Percentiles rank a stretch among this genome's conserved stretches.
These are phyloP conservation scores for Fusarium sp. DNA, from an alignment of 2,329 filamentous ascomycete species.

Conservation along the genomic window DNA sequence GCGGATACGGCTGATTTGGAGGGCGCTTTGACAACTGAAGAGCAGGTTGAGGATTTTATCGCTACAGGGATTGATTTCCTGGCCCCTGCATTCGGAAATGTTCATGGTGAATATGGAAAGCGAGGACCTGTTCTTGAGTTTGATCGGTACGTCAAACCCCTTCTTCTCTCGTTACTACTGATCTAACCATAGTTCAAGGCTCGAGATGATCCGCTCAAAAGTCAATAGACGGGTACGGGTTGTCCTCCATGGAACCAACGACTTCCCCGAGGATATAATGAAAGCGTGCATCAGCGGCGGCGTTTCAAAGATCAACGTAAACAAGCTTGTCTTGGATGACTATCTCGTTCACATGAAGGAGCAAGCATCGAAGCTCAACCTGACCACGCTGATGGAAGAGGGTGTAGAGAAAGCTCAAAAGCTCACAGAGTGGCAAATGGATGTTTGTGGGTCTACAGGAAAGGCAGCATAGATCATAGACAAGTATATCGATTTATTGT, in stretches of 20 bases:
- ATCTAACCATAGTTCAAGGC: background rate
- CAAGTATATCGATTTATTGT: too few relatives aligned
- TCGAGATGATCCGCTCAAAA: background rate
- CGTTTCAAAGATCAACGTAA: background rate
- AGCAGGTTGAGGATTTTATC: constrained; percentile 77
- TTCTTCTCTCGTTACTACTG: background rate
- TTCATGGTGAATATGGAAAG: constrained; percentile 79
- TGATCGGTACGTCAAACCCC: constrained; percentile 17
- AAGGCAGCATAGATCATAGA: background rate
- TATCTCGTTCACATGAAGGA: background rate
- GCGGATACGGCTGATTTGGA: constrained; percentile 65
- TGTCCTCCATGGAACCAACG: background rate
- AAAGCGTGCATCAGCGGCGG: background rate
- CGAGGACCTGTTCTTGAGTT: constrained; percentile 56
- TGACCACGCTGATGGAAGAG: background rate
- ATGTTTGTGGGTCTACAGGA: background rate
- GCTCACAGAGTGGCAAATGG: background rate
- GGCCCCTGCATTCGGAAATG: constrained; percentile 80
- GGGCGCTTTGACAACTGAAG: constrained; percentile 70
- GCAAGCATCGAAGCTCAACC: background rate
- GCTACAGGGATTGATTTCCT: constrained; percentile 78
- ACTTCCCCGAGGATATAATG: background rate
- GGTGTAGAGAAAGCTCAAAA: background rate
- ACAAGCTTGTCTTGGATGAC: background rate
- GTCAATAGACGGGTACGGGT: background rate